Evolutionary conservation across 331 rosid genomes (phyloP), one percentile per base, ranked within the genome.

Genomic region (Stylosanthes scabra): DNA sequence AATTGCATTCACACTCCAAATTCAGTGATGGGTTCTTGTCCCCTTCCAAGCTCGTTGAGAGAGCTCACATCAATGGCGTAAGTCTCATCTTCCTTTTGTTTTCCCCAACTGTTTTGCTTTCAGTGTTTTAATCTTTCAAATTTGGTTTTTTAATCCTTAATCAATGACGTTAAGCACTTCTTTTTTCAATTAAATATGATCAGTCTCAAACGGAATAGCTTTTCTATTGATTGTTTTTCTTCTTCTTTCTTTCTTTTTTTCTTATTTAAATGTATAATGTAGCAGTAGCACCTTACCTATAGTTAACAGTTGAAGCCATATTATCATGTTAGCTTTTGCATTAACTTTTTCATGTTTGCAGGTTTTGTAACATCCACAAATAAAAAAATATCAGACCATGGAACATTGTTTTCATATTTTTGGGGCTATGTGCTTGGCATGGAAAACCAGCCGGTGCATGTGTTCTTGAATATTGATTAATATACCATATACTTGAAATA

Each of bases 11-110:
- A 0, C 98, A 93, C 81, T 86, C 97, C 28, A 93, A 91, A 75
- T 93, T 37, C 83, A 93, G 98, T 79, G 98, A 93, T 81, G 98
- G 98, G 12, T 93, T 89, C 83, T 83, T 93, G 74, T 85, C 99
- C 39, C 99, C 99, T 85, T 74, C 94, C 5, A 91, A 91, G 87
- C 69, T 94, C 40, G 85, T 94, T 49, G 99, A 94, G 82, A 88
- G 84, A 80, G 99, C 99, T 80, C 91, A 91, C 54, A 84, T 78
- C 20, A 89, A 91, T 46, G 96, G 97, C 84, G 99, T 94, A 50
- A 82, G 94, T 79, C 79, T 78, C 54, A 15, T 57, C 1, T 40
- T 39, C 28, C 40, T 56, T 73, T 10, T 11, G 25, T 6, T 55
- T 49, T 27, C 15, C 14, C 25, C 25, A 20, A 20, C 42, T 71